A percentile compares a stretch with the other conserved stretches of the same genome.
Conservation (phyloP, 768 basidiomycete species). For the Rhodosporidiobolus sp. region DNA sequence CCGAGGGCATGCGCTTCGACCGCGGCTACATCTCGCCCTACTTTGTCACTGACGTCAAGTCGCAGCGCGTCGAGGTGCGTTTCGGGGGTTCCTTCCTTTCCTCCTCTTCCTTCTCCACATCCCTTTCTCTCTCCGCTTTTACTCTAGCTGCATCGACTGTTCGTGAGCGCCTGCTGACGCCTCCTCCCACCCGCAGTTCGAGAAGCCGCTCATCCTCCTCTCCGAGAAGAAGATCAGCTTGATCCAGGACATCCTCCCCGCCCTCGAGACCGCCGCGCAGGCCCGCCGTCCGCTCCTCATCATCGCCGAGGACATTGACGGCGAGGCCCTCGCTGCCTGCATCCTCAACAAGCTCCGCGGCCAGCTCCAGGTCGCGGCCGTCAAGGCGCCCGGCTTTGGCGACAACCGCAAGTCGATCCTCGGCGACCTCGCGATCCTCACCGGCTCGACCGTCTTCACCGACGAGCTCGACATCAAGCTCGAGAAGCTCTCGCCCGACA, state of each 20-base stretch:
- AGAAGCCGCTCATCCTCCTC: conserved; percentile 90
- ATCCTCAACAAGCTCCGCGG: conserved; percentile 99
- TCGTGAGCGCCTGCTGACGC: too few species aligned
- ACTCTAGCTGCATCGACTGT: not conserved
- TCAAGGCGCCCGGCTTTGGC: conserved; percentile 98
- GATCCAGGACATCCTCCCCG: conserved; percentile 90
- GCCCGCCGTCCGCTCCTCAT: conserved; percentile 86
- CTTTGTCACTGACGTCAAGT: conserved; percentile 97
- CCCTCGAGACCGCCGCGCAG: conserved; percentile 61
- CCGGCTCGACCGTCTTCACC: conserved; percentile 95
- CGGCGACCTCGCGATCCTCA: conserved; percentile 93
- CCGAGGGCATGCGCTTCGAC: conserved; percentile 99
- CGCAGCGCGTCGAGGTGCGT: conserved; percentile 54
- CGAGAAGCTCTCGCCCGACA: conserved; percentile 78
- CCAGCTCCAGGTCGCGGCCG: conserved; percentile 85
- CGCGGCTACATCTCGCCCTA: conserved; percentile 94
- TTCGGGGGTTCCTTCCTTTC: too few species aligned
- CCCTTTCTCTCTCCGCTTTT: not conserved
- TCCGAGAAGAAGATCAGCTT: conserved; percentile 97
- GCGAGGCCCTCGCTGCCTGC: conserved; percentile 94
- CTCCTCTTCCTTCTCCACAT: too few species aligned
- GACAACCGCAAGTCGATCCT: conserved; percentile 99
- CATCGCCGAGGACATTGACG: conserved; percentile 96
- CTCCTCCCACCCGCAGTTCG: conserved; percentile 70
- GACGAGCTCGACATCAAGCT: conserved; percentile 96